Evolutionary conservation across 257 asterid species (phyloP).

Genomic region (Solanum etuberosum): DNA sequence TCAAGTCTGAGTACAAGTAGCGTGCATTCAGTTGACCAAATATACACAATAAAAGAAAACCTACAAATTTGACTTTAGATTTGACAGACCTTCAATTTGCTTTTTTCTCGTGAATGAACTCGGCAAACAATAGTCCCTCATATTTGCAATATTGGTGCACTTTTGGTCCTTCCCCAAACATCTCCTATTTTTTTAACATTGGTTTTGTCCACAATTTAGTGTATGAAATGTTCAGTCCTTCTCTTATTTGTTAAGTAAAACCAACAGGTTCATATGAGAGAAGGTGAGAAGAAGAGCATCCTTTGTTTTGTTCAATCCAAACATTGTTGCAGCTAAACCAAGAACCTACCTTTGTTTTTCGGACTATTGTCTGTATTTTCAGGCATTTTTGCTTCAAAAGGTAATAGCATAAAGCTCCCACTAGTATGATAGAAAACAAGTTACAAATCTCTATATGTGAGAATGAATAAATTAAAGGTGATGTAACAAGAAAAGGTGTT

Average conservation of each 20-base stretch:
- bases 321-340: neutral
- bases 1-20: neutral
- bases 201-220: neutral
- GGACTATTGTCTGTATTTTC: neutral
- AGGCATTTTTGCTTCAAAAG: neutral
- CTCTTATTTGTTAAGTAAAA: neutral
- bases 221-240: neutral
- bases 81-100: constrained; percentile 80
- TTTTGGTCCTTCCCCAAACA: neutral
- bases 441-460: neutral
- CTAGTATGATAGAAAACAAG: neutral
- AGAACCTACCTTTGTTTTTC: neutral
- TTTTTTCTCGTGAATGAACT: constrained; percentile 66
- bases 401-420: neutral
- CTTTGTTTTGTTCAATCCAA: neutral
- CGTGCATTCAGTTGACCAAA: neutral
- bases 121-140: constrained; percentile 39
- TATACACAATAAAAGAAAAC: neutral
- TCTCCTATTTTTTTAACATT: neutral
- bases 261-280: neutral
- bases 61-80: neutral
- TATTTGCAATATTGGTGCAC: neutral
- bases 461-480: neutral
- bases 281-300: neutral
- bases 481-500: neutral